Evolutionary conservation across 2,329 filamentous ascomycete species (phyloP).

Genomic region (Aspergillus versicolor): DNA sequence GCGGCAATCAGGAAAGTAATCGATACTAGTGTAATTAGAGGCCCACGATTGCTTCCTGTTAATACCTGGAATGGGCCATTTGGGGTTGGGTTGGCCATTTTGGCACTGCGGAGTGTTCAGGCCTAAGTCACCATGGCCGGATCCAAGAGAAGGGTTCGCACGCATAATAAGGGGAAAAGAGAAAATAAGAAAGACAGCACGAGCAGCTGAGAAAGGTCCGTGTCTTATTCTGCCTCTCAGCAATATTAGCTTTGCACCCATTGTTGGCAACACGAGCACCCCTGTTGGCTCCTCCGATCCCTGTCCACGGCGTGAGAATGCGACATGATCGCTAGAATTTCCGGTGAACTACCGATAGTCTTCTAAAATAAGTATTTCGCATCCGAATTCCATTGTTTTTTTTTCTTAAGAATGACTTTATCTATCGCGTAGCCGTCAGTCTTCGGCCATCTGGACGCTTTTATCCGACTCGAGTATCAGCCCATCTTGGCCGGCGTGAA

Average conservation of each 20-base stretch:
- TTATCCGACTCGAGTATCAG: too few species aligned
- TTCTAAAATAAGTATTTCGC: too few species aligned
- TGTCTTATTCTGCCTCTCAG: not conserved
- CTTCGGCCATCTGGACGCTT: too few species aligned
- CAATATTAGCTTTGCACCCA: not conserved
- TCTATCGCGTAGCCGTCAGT: too few species aligned
- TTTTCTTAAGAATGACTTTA: too few species aligned
- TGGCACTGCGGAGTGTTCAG: not conserved
- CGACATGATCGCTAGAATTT: too few species aligned
- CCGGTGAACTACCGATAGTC: too few species aligned
- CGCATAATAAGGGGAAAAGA: not conserved
- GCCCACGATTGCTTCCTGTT: constrained; percentile 12
- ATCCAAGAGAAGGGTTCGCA: not conserved
- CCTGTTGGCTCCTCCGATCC: too few species aligned
- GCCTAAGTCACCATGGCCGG: not conserved
- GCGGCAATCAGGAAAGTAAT: constrained; percentile 13
- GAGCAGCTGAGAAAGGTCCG: too few species aligned
- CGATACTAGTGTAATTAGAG: constrained; percentile 14
- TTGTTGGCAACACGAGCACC: too few species aligned
- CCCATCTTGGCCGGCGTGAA: not conserved
- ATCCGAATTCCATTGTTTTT: too few species aligned
- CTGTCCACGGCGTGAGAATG: too few species aligned
- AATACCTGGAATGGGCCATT: constrained; percentile 9
- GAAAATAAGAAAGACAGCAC: not conserved
- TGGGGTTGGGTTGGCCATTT: constrained; percentile 5